Evolutionary conservation across 371 early-diverging fungal genomes (phyloP), one percentile per base, ranked within the genome.

Genomic region (Mucor piriformis): DNA sequence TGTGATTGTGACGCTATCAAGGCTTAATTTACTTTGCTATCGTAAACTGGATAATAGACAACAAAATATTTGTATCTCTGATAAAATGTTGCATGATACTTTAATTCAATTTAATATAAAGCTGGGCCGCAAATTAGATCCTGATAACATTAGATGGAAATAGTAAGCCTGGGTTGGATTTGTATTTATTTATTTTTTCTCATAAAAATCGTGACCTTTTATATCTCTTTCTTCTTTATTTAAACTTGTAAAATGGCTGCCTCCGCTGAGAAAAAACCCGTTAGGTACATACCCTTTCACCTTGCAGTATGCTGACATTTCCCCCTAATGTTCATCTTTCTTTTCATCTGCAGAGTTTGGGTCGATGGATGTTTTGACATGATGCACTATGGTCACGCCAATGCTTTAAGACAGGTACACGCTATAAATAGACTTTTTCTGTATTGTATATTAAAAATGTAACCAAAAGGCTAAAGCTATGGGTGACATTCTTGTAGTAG

Each of bases 361-460:
- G 91, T 92, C 33, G 97, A 96, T 73, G 96, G 96, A 32, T 95
- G 95, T 70, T 98, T 95, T 73, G 97, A 97, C 82, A 83, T 96
- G 85, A 94, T 95, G 89, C 96, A 96, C 76, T 92, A 86, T 80
- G 96, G 96, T 11, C 99, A 98, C 73, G 95, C 95, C 57, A 97
- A 96, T 69, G 97, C 96, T 48, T 79, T 98, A 58, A 89, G 96
- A 67, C 96, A 93, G 90, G 61, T 48, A 29, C 54, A 27, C 29
- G 21, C 15, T 40, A 46, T 24, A 7, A 46, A 21, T 25, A 37
- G 6, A 8, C 18, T 16, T 7, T 34, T 25, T 37, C 6, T 1
- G 23, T 40, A 3, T 44, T 23, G 12, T 34, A 12, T 12, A 11
- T 37, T 10, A 10, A 13, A 37, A 37, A 37, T 23, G 32, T 8